Conservation (phyloP, 768 basidiomycete species). For the Mrakia hoshinonis region DNA sequence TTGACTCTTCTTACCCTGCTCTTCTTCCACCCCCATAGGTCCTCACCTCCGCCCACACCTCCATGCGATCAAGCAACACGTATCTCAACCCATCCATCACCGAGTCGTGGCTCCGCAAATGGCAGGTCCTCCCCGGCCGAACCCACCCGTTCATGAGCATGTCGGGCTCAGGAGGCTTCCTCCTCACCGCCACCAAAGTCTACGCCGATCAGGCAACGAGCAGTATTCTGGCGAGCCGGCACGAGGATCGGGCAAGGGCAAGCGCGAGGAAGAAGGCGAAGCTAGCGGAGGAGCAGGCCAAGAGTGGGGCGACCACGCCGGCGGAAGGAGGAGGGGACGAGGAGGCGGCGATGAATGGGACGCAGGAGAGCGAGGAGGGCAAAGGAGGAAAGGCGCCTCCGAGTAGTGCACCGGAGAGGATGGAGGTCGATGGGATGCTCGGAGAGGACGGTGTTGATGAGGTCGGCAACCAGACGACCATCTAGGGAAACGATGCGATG, state of each 20-base stretch:
- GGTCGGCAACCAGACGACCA: too few relatives aligned
- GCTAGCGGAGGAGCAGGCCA: background rate
- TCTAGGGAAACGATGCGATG: too few relatives aligned
- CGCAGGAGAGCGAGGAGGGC: background rate
- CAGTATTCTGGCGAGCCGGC: background rate
- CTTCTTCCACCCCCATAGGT: slow-evolving; percentile 45
- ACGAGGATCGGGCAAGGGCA: background rate
- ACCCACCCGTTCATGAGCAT: slow-evolving; percentile 92
- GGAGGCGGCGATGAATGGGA: slow-evolving; percentile 1
- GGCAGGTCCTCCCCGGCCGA: slow-evolving; percentile 83
- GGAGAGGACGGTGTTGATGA: too few relatives aligned
- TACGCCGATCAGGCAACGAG: slow-evolving; percentile 41
- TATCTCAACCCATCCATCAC: slow-evolving; percentile 72
- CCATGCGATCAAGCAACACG: slow-evolving; percentile 55
- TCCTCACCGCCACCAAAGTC: slow-evolving; percentile 82
- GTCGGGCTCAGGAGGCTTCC: slow-evolving; percentile 77
- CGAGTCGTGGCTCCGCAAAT: slow-evolving; percentile 78
- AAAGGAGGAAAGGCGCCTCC: background rate
- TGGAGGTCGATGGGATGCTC: slow-evolving; percentile 6
- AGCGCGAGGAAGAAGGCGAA: background rate
- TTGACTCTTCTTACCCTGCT: background rate
- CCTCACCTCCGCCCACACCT: slow-evolving; percentile 65
- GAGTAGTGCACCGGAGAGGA: slow-evolving; percentile 3
- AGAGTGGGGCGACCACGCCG: background rate
- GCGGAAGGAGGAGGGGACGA: background rate